Conservation (phyloP, 495 filamentous ascomycete species). For the Neurospora sp. region DNA sequence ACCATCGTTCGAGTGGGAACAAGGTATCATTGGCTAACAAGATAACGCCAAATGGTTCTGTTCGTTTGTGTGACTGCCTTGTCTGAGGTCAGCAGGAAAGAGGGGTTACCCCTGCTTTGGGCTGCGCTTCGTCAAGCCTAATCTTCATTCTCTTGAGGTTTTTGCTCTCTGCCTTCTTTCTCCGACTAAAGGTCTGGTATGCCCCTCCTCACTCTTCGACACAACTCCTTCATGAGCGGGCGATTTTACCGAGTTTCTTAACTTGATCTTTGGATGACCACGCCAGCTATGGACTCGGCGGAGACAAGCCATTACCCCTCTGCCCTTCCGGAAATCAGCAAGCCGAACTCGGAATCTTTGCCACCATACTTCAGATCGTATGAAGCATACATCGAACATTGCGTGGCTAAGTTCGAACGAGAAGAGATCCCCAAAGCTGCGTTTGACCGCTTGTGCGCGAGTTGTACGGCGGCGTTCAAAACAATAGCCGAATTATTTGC, state of each 20-base stretch:
- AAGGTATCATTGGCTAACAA: neutral
- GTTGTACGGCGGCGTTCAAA: neutral
- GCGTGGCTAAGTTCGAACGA: neutral
- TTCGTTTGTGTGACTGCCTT: neutral
- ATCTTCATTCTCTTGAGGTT: neutral
- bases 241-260: neutral
- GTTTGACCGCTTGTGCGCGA: neutral
- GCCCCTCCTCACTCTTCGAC: neutral
- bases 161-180: neutral
- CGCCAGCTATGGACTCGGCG: neutral
- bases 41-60: neutral
- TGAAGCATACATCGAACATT: neutral
- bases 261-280: neutral
- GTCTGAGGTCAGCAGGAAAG: neutral
- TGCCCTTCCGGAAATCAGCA: neutral
- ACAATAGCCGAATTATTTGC: neutral
- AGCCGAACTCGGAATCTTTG: neutral
- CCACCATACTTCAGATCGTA: neutral
- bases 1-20: neutral
- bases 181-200: neutral
- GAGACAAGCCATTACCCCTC: neutral
- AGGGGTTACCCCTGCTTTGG: neutral
- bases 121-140: neutral
- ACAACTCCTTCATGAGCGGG: neutral
- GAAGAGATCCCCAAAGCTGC: neutral